Evolutionary conservation across 257 asterid species (phyloP).

Genomic region (Eustoma russellianum): DNA sequence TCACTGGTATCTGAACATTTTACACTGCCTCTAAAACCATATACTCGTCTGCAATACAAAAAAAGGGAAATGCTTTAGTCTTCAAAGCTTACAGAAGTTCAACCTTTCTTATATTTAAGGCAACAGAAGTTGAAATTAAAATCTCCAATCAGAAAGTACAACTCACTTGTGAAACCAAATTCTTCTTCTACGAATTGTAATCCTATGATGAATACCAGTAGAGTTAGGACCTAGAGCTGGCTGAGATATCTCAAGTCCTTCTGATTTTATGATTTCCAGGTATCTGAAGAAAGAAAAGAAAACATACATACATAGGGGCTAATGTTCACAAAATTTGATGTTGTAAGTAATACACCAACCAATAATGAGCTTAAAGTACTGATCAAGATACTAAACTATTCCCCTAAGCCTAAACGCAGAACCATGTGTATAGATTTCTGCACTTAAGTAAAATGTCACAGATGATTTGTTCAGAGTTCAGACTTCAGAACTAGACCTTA

Average conservation of each 20-base stretch:
- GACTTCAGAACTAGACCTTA: too few species aligned
- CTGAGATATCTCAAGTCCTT: slow-evolving; percentile 74
- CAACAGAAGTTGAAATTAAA: too few species aligned
- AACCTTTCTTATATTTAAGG: neutral
- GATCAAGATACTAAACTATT: neutral
- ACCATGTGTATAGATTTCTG: neutral
- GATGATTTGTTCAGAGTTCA: neutral
- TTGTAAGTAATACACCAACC: too few species aligned
- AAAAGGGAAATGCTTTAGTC: neutral
- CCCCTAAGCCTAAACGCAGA: too few species aligned
- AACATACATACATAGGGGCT: too few species aligned
- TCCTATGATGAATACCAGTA: slow-evolving; percentile 55
- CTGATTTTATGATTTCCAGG: slow-evolving; percentile 41
- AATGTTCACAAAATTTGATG: too few species aligned
- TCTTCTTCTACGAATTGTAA: slow-evolving; percentile 60
- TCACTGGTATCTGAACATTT: slow-evolving; percentile 73
- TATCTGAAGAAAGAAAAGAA: slow-evolving; percentile 30
- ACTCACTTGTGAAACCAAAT: slow-evolving; percentile 70
- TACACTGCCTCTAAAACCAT: slow-evolving; percentile 64
- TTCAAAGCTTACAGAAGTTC: slow-evolving; percentile 11
- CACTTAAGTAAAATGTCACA: neutral
- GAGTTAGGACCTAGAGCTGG: slow-evolving; percentile 61
- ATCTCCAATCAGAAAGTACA: slow-evolving; percentile 6
- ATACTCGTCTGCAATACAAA: slow-evolving; percentile 59
- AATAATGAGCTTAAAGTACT: neutral